Percentiles rank a stretch among this genome's conserved stretches.
phyloP scores from a whole-genome alignment of 2,329 filamentous ascomycete genomes.

The Coniella vitis region DNA sequence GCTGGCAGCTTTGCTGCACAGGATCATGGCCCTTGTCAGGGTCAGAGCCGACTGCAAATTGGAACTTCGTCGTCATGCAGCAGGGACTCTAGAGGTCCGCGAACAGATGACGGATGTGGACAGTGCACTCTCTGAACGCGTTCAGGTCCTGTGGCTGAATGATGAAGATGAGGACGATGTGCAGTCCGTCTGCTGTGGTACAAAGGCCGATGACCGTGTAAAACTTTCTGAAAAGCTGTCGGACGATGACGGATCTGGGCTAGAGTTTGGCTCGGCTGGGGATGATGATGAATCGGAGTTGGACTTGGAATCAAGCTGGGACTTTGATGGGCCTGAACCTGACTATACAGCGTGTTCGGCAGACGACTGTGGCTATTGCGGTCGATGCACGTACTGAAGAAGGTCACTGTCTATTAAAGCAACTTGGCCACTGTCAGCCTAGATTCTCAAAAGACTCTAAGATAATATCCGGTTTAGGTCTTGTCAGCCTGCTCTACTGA shows the following conservation, averaged over 20 bases:
- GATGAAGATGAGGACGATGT: neutral
- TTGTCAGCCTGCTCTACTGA: too few relatives aligned
- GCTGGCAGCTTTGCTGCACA: slow-evolving; percentile 24
- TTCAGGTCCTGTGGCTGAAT: slow-evolving; percentile 21
- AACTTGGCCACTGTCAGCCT: neutral
- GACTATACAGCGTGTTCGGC: slow-evolving; percentile 21
- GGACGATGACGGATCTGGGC: too few relatives aligned
- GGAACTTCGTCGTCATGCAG: slow-evolving; percentile 19
- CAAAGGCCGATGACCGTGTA: neutral
- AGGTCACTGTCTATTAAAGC: neutral
- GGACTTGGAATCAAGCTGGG: neutral
- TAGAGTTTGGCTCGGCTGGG: neutral
- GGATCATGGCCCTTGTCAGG: slow-evolving; percentile 18
- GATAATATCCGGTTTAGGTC: too few relatives aligned
- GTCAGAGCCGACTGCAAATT: slow-evolving; percentile 16
- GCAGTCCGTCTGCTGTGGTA: neutral
- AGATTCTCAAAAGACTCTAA: too few relatives aligned
- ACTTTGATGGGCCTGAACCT: slow-evolving; percentile 4
- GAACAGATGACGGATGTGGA: slow-evolving; percentile 19
- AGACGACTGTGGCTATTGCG: slow-evolving; percentile 21
- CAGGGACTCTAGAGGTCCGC: slow-evolving; percentile 19
- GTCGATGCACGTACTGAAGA: slow-evolving; percentile 18
- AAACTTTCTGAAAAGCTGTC: too few relatives aligned
- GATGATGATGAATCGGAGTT: neutral
- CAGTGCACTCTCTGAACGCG: slow-evolving; percentile 21